Evolutionary conservation across 2,329 filamentous ascomycete species (phyloP).

Genomic region (Xylariales sp.): DNA sequence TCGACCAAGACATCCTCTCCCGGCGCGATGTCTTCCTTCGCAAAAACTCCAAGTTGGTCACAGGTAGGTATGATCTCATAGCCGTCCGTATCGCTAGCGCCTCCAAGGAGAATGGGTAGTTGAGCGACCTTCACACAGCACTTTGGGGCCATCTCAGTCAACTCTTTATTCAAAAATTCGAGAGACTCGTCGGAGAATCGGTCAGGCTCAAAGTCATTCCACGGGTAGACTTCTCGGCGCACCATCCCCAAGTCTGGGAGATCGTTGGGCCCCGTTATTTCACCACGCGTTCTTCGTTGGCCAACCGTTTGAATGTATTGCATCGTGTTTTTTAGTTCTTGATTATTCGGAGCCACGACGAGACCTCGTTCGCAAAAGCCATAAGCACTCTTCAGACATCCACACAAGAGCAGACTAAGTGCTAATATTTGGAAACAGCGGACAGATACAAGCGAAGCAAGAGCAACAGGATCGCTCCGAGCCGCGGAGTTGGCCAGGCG

Average conservation of each 20-base stretch:
- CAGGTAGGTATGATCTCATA: slow-evolving; percentile 68
- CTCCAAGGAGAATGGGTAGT: slow-evolving; percentile 76
- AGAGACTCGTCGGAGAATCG: slow-evolving; percentile 77
- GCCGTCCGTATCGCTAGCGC: slow-evolving; percentile 61
- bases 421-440: slow-evolving; percentile 70
- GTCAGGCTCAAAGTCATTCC: slow-evolving; percentile 76
- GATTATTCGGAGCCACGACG: slow-evolving; percentile 64
- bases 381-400: slow-evolving; percentile 75
- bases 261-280: slow-evolving; percentile 61
- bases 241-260: slow-evolving; percentile 78
- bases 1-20: slow-evolving; percentile 84
- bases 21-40: slow-evolving; percentile 80
- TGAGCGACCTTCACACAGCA: slow-evolving; percentile 82
- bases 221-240: slow-evolving; percentile 76
- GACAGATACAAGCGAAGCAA: slow-evolving; percentile 64
- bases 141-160: slow-evolving; percentile 79
- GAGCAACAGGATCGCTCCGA: slow-evolving; percentile 52
- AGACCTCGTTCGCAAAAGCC: slow-evolving; percentile 74
- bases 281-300: slow-evolving; percentile 59
- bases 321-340: slow-evolving; percentile 65
- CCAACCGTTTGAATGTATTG: slow-evolving; percentile 66
- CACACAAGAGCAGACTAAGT: slow-evolving; percentile 70
- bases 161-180: slow-evolving; percentile 75
- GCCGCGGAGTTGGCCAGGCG: slow-evolving; percentile 50
- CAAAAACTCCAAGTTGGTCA: slow-evolving; percentile 90